Evolutionary conservation across 169 alveolate genomes (phyloP).

Genomic region (Plasmodium chabaudi): DNA sequence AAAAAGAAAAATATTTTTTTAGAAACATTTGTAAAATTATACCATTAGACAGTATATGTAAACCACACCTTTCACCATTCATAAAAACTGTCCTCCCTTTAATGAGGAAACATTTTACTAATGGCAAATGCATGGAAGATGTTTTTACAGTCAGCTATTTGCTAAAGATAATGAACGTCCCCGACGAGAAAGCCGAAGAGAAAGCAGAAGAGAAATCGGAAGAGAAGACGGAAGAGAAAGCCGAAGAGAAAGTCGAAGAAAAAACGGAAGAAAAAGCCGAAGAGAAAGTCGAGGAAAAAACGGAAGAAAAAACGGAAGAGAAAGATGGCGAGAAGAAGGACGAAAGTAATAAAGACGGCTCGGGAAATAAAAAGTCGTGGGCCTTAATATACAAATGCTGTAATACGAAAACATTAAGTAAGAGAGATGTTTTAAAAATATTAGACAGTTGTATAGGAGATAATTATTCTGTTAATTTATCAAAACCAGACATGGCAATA

Average conservation of each 20-base stretch:
- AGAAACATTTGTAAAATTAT: conserved; percentile 80
- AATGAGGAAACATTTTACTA: conserved; percentile 12
- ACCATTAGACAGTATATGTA: conserved; percentile 83
- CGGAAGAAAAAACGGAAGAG: background rate
- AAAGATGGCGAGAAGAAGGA: background rate
- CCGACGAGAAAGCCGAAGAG: conserved; percentile 13
- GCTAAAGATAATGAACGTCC: conserved; percentile 16
- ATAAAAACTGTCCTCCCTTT: conserved; percentile 46
- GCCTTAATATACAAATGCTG: conserved; percentile 80
- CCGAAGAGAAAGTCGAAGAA: background rate
- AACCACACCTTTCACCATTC: conserved; percentile 78
- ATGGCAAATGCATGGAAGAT: conserved; percentile 27
- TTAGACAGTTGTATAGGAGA: conserved; percentile 79
- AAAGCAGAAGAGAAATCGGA: background rate
- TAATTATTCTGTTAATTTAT: conserved; percentile 79
- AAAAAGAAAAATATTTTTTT: conserved; percentile 54
- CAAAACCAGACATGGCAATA: conserved; percentile 80
- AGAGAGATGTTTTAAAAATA: conserved; percentile 78
- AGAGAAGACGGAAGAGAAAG: background rate
- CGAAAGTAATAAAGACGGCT: background rate
- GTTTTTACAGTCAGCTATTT: conserved; percentile 10
- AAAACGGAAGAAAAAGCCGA: background rate
- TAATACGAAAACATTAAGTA: conserved; percentile 78
- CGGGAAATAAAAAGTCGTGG: conserved; percentile 78
- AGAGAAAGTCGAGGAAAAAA: background rate